Base-by-base conservation (phyloP, 441 rosid genomes). In the Brassica hybrid region DNA sequence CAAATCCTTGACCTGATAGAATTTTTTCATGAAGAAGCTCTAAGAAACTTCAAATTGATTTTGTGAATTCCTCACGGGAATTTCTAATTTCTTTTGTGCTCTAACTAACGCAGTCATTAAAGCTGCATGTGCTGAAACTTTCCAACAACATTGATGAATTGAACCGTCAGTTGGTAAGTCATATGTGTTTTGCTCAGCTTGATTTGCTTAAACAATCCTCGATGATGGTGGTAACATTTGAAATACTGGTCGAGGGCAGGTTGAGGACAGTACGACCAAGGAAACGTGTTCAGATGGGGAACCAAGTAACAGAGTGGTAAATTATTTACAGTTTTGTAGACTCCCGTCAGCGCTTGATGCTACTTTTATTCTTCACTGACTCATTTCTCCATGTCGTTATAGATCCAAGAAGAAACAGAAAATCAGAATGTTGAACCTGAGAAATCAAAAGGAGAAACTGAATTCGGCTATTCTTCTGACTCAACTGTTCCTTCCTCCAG, bases 101-200 rank as follows among this genome's bases (percentile, higher is more conserved):
- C 32, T 18, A 70, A 58, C 41, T 68, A 62, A 50, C 87, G 88
- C 92, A 96, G 99, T 92, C 97, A 73, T 65, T 96, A 88, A 94
- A 96, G 83, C 93, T 92, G 76, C 94, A 96, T 86, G 91, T 96
- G 69, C 78, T 94, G 88, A 85, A 87, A 89, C 97, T 94, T 77
- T 81, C 88, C 58, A 84, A 69, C 74, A 88, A 87, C 82, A 83
- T 94, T 69, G 87, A 90, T 50, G 85, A 86, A 45, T 73, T 91
- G 85, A 85, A 90, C 79, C 86, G 74, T 61, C 86, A 86, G 59
- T 68, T 94, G 96, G 99, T 94, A 86, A 85, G 95, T 75, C 72
- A 25, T 76, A 59, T 45, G 60, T 70, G 12, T 1, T 16, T 77
- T 79, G 61, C 38, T 75, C 72, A 69, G 52, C 69, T 54, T 25